Evolutionary conservation across 805 yeast species (phyloP).

Genomic region (Jamesozyma jinghongensis): DNA sequence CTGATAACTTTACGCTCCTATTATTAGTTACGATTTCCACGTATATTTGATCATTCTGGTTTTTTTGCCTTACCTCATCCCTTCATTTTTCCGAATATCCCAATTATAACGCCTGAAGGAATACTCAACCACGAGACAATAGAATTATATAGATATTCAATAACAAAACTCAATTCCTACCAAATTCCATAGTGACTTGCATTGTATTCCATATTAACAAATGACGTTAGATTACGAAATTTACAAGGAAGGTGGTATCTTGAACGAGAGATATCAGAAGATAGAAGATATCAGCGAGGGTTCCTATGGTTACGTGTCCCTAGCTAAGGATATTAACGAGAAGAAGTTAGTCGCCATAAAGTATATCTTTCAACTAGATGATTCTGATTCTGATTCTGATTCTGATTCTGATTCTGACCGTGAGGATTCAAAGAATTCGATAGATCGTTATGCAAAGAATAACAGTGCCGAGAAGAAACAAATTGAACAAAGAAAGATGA

Average conservation of each 20-base stretch:
- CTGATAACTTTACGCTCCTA: no score
- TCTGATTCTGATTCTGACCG: slow-evolving; percentile 10
- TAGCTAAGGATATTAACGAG: slow-evolving; percentile 60
- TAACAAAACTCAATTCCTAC: no score
- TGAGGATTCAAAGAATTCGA: slow-evolving; percentile 9
- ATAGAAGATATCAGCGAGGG: slow-evolving; percentile 80
- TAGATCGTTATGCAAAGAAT: no score
- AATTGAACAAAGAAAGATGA: slow-evolving; percentile 19
- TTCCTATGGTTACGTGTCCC: slow-evolving; percentile 83
- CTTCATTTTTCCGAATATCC: no score
- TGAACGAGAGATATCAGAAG: slow-evolving; percentile 56
- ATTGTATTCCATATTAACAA: no score
- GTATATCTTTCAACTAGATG: slow-evolving; percentile 57
- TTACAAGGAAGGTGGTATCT: slow-evolving; percentile 40
- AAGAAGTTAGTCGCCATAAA: slow-evolving; percentile 70
- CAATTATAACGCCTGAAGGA: no score
- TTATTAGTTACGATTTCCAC: no score
- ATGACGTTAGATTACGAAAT: slow-evolving; percentile 29
- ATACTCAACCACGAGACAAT: no score
- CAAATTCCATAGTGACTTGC: no score
- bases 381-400: slow-evolving; percentile 17
- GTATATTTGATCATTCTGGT: no score
- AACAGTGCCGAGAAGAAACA: slow-evolving; percentile 19
- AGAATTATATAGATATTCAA: no score
- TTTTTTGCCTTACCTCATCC: no score